Conservation (phyloP, 108 stramenopile genomes). For the Schizochytrium sp. region DNA sequence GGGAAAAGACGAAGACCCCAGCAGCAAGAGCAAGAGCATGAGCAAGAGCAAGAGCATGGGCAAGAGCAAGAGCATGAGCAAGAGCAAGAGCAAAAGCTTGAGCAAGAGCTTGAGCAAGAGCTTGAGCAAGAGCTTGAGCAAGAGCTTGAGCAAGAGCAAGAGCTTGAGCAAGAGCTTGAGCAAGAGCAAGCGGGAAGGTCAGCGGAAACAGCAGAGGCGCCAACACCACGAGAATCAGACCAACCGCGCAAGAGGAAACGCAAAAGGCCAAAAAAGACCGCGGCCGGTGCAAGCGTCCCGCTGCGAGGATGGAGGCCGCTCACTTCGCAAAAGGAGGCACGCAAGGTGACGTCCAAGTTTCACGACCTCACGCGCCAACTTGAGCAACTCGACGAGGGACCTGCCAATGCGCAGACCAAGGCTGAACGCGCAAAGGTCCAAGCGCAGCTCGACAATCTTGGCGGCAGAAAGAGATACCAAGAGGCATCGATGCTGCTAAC, state of each 20-base stretch:
- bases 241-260: neutral
- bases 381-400: neutral
- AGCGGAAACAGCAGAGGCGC: too few relatives aligned
- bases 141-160: too few relatives aligned
- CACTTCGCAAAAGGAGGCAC: conserved; percentile 8
- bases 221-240: too few relatives aligned
- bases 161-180: too few relatives aligned
- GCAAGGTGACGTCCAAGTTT: conserved; percentile 10
- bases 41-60: too few relatives aligned
- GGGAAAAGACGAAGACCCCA: too few relatives aligned
- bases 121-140: too few relatives aligned
- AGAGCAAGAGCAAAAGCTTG: too few relatives aligned
- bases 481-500: conserved; percentile 12
- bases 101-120: too few relatives aligned
- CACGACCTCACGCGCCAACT: neutral
- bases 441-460: neutral
- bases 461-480: neutral
- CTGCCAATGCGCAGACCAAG: neutral
- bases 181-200: too few relatives aligned
- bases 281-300: neutral
- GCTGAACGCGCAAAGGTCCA: neutral
- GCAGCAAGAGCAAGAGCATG: too few relatives aligned
- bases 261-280: neutral
- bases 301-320: neutral
- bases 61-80: too few relatives aligned